A percentile compares a stretch with the other conserved stretches of the same genome.
Evolutionary conservation across 345 rosid species (phyloP).

Genomic region (Pistacia integerrima): DNA sequence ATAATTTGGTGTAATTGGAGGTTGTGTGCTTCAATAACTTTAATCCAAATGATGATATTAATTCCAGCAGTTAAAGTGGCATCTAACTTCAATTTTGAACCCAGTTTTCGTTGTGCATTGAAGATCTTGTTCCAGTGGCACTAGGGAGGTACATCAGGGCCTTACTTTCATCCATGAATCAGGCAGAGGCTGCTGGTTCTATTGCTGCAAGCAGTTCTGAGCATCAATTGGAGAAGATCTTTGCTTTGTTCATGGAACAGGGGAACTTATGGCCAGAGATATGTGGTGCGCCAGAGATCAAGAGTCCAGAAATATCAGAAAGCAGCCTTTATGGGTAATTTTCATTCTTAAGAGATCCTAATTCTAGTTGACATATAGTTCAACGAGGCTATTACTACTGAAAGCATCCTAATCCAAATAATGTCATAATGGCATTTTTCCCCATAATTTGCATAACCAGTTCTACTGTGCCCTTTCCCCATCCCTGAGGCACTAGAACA

Average conservation of each 20-base stretch:
- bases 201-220: conserved; percentile 46
- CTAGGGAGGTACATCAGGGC: conserved; percentile 83
- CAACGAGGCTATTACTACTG: background rate
- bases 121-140: conserved; percentile 88
- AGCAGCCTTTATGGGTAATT: conserved; percentile 78
- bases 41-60: background rate
- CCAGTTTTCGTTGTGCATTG: conserved; percentile 90
- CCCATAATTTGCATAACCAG: background rate
- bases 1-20: background rate
- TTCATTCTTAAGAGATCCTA: background rate
- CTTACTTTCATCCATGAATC: conserved; percentile 61
- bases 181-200: conserved; percentile 43
- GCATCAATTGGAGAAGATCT: conserved; percentile 74
- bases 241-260: conserved; percentile 87
- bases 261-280: conserved; percentile 92
- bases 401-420: background rate
- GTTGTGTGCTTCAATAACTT: conserved; percentile 5
- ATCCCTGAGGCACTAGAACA: background rate
- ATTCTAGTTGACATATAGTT: background rate
- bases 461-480: background rate
- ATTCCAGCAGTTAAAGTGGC: conserved; percentile 18
- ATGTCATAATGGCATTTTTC: background rate
- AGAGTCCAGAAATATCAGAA: conserved; percentile 69
- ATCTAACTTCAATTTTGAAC: conserved; percentile 31
- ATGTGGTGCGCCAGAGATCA: conserved; percentile 69